phyloP scores from a whole-genome alignment of 176 grass and related monocot genomes.

The Musa acuminata region DNA sequence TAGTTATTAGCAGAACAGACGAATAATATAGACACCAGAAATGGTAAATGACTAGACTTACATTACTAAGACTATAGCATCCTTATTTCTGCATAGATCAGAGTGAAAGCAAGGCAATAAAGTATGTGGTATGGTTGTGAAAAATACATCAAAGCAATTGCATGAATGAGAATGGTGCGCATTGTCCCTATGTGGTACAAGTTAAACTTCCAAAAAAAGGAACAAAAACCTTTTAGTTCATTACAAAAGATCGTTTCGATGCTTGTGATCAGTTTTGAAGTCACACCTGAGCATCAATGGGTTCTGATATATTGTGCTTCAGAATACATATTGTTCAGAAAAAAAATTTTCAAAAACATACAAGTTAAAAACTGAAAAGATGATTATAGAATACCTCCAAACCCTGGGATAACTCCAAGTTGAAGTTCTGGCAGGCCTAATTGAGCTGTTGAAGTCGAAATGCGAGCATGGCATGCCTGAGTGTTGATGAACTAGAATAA shows the following conservation, averaged over 20 bases:
- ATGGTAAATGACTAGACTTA: too few relatives aligned
- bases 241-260: not conserved
- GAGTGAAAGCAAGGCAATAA: too few relatives aligned
- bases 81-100: too few relatives aligned
- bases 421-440: conserved; percentile 91
- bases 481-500: not conserved
- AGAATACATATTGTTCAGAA: not conserved
- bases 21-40: too few relatives aligned
- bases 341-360: not conserved
- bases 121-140: not conserved
- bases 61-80: too few relatives aligned
- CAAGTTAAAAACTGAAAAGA: not conserved
- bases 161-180: not conserved
- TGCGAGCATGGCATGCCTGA: conserved; percentile 92
- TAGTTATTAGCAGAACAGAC: too few relatives aligned
- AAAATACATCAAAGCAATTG: not conserved
- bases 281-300: not conserved
- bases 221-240: not conserved
- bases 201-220: not conserved
- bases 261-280: not conserved
- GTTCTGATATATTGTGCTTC: not conserved
- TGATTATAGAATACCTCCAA: conserved; percentile 60
- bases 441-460: conserved; percentile 70
- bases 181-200: not conserved
- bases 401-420: conserved; percentile 84